Evolutionary conservation across 1,139 yeast species (phyloP).

Genomic region (Magnusiomyces starmeri): DNA sequence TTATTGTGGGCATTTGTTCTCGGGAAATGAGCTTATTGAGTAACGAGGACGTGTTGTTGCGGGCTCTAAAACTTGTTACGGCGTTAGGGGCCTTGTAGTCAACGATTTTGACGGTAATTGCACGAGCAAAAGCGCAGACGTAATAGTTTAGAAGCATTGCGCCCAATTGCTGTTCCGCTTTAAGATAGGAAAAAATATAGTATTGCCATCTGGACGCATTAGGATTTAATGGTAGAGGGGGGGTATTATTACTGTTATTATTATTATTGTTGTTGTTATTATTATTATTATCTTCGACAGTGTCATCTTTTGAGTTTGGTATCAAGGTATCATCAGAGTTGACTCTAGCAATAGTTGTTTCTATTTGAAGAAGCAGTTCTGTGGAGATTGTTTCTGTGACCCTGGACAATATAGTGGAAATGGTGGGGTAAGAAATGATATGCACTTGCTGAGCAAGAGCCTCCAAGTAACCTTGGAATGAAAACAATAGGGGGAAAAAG

Average conservation of each 20-base stretch:
- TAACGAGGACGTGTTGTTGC: background rate
- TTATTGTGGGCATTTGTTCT: constrained; percentile 19
- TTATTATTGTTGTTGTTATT: background rate
- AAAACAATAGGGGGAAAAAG: constrained; percentile 34
- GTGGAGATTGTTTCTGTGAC: constrained; percentile 24
- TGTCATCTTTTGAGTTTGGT: background rate
- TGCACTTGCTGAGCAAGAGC: constrained; percentile 24
- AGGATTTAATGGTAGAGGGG: background rate
- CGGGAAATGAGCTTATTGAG: constrained; percentile 16
- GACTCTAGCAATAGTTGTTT: constrained; percentile 31
- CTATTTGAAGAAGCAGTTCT: constrained; percentile 31
- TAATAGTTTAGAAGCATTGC: constrained; percentile 28
- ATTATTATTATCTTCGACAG: background rate
- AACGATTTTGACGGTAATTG: constrained; percentile 21
- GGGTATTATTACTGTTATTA: constrained; percentile 7
- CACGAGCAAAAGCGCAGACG: constrained; percentile 23
- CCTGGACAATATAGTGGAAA: constrained; percentile 18
- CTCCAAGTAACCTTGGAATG: constrained; percentile 34
- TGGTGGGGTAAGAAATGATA: constrained; percentile 11
- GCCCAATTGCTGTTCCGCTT: constrained; percentile 29
- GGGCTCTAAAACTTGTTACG: background rate
- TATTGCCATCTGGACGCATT: constrained; percentile 9
- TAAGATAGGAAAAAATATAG: constrained; percentile 22
- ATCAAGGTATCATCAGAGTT: background rate
- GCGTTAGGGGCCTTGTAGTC: constrained; percentile 3